phyloP scores from a whole-genome alignment of 257 asterid species.

The Fraxinus americana region DNA sequence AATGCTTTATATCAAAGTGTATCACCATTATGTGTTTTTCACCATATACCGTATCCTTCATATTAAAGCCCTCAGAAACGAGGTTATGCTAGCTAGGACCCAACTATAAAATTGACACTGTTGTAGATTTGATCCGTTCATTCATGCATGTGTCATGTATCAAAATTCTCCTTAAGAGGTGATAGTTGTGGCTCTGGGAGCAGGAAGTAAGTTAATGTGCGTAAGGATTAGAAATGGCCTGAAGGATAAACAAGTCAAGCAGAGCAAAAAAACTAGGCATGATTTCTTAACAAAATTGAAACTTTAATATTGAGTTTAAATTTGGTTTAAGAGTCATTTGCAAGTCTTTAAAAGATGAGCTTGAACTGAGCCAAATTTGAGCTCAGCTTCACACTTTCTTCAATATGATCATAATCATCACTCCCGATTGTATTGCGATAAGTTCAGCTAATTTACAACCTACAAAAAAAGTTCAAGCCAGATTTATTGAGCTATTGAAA shows the following conservation, averaged over 20 bases:
- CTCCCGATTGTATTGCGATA: too few relatives aligned
- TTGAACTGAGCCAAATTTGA: background rate
- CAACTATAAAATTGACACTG: background rate
- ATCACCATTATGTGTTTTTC: background rate
- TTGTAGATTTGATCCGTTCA: background rate
- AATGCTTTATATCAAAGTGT: background rate
- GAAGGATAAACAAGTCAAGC: background rate
- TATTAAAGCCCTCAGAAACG: background rate
- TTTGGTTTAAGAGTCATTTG: background rate
- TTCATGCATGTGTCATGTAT: background rate
- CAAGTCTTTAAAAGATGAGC: background rate
- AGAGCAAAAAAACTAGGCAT: background rate
- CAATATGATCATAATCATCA: too few relatives aligned
- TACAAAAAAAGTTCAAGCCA: background rate
- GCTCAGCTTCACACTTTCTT: background rate
- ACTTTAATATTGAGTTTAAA: background rate
- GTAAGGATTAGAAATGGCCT: background rate
- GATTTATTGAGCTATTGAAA: background rate
- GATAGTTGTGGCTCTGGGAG: background rate
- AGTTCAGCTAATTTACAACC: background rate
- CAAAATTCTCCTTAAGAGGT: background rate
- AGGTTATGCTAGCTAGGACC: background rate
- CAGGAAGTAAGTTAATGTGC: background rate
- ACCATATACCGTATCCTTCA: background rate
- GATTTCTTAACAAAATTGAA: background rate